phyloP scores from a whole-genome alignment of 495 filamentous ascomycete genomes.

The Talaromyces ruber region DNA sequence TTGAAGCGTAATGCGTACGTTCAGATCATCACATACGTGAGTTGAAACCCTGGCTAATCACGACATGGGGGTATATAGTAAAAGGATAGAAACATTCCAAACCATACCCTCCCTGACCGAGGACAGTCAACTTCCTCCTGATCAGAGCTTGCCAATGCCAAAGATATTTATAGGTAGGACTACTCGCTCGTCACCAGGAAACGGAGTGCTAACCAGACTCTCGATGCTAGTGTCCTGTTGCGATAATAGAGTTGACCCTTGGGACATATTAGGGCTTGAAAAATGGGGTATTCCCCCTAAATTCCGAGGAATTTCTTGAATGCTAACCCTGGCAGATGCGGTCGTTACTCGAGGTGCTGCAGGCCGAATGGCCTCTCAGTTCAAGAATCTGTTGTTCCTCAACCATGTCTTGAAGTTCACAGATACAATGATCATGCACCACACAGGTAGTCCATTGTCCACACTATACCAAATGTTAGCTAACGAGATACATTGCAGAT shows the following conservation, averaged over 20 bases:
- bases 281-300: background rate
- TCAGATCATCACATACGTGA: background rate
- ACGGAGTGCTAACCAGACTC: background rate
- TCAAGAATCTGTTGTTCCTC: background rate
- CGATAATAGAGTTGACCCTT: background rate
- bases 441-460: background rate
- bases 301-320: background rate
- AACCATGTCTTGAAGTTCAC: background rate
- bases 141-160: background rate
- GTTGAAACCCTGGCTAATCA: background rate
- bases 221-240: background rate
- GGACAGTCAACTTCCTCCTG: background rate
- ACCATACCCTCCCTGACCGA: background rate
- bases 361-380: background rate
- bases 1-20: background rate
- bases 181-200: background rate
- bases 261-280: background rate
- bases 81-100: background rate
- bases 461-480: background rate
- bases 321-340: background rate
- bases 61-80: background rate
- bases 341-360: background rate
- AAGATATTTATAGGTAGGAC: background rate
- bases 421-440: background rate
- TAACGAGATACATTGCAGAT: background rate